Percentiles rank a stretch among this genome's conserved stretches.
These are phyloP conservation scores for Apodospora peruviana DNA, from an alignment of 495 filamentous ascomycete genomes.

Conservation along the genomic window DNA sequence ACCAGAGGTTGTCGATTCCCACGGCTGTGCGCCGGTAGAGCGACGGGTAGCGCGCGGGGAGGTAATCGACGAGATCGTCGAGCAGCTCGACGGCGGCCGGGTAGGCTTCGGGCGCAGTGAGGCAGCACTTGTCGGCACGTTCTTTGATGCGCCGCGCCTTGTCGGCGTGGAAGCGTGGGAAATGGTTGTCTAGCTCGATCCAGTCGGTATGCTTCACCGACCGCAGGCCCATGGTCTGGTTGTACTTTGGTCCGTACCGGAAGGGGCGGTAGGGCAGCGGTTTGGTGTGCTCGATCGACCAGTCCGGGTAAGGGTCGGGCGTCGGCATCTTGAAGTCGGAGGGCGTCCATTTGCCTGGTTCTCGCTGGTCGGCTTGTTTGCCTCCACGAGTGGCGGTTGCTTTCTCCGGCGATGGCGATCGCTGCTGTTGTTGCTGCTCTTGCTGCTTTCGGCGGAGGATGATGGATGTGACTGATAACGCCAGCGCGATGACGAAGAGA, in stretches of 20 bases:
- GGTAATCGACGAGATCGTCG: conserved; percentile 68
- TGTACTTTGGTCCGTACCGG: conserved; percentile 65
- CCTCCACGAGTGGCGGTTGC: no score
- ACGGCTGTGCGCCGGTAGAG: conserved; percentile 60
- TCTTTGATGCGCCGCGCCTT: conserved; percentile 67
- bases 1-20: conserved; percentile 67
- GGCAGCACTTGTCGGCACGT: conserved; percentile 64
- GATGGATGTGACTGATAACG: no score
- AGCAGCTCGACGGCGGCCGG: conserved; percentile 75
- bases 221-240: conserved; percentile 80
- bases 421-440: no score
- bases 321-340: conserved; percentile 62
- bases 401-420: no score
- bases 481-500: no score
- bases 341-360: conserved; percentile 58
- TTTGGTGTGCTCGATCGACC: conserved; percentile 65
- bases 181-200: conserved; percentile 89
- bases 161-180: conserved; percentile 65
- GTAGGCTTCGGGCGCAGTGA: conserved; percentile 68
- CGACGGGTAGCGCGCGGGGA: conserved; percentile 74
- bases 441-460: no score
- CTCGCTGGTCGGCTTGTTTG: conserved; percentile 1
- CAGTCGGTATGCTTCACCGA: conserved; percentile 75
- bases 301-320: conserved; percentile 62
- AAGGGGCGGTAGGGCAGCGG: conserved; percentile 83